A percentile compares a stretch with the other conserved stretches of the same genome.
These are phyloP conservation scores for Phytophthora capsici DNA, from an alignment of 352 stramenopile species.

Conservation along the genomic window DNA sequence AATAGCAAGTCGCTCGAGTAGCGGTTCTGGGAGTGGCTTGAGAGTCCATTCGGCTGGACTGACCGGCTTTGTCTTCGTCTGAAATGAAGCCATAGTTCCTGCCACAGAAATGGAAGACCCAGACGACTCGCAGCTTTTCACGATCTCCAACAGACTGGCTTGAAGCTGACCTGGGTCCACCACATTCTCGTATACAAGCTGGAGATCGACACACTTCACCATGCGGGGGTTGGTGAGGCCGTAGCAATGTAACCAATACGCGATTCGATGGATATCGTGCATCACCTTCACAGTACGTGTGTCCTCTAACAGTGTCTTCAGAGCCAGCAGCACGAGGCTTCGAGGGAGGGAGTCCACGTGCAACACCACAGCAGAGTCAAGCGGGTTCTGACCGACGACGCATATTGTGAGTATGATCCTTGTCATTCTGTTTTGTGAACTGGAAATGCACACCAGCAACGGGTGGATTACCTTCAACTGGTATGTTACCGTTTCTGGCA, in stretches of 20 bases:
- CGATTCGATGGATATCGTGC: constrained; percentile 13
- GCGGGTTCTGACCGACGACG: background rate
- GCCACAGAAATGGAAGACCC: background rate
- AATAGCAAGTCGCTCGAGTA: background rate
- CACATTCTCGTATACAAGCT: constrained; percentile 6
- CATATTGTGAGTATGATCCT: constrained; percentile 6
- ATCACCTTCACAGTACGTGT: constrained; percentile 18
- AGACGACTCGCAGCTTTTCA: background rate
- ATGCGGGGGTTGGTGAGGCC: background rate
- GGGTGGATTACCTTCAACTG: background rate
- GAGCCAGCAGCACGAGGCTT: background rate
- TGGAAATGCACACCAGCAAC: constrained; percentile 15
- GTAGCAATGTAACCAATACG: constrained; percentile 1
- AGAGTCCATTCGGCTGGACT: background rate
- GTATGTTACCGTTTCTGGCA: no score
- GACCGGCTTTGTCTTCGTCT: background rate
- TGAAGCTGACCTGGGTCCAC: background rate
- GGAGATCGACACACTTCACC: constrained; percentile 31
- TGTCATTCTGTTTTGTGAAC: constrained; percentile 1
- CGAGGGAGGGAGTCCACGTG: constrained; percentile 1
- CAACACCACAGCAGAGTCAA: constrained; percentile 8
- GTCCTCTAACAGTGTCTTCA: constrained; percentile 16
- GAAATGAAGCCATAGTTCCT: background rate
- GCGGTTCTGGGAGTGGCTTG: background rate
- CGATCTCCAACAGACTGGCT: background rate